Conservation (phyloP, 2,329 filamentous ascomycete genomes). For the Endoconidiophora polonica region DNA sequence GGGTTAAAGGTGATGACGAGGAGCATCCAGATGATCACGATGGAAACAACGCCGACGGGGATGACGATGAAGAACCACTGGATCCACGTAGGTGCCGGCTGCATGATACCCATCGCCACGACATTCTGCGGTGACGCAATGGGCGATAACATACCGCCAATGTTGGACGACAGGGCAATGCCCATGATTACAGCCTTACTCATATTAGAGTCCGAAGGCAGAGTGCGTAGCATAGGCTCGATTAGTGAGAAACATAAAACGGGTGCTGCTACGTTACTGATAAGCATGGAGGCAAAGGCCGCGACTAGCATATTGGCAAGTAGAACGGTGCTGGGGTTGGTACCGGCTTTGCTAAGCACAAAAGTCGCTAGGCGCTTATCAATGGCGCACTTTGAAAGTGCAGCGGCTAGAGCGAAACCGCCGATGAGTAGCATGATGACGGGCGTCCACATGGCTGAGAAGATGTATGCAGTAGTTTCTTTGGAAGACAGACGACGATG, state of each 20-base stretch:
- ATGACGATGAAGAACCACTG: conserved; percentile 95
- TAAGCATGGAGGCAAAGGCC: conserved; percentile 96
- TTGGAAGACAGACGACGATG: conserved; percentile 60
- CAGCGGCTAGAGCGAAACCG: conserved; percentile 89
- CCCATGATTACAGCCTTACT: conserved; percentile 89
- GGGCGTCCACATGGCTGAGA: conserved; percentile 95
- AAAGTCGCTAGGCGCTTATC: conserved; percentile 95
- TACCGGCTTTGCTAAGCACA: conserved; percentile 89
- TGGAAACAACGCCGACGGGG: conserved; percentile 78
- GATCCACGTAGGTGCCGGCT: conserved; percentile 77
- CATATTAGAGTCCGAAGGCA: conserved; percentile 80
- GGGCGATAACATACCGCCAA: conserved; percentile 88
- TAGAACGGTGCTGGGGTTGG: conserved; percentile 71
- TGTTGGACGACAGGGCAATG: conserved; percentile 86
- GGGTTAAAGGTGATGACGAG: conserved; percentile 76
- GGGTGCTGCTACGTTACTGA: conserved; percentile 93
- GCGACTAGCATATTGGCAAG: conserved; percentile 98
- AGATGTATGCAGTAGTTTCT: conserved; percentile 67
- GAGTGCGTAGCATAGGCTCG: conserved; percentile 87
- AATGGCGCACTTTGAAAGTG: conserved; percentile 91
- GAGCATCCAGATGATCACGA: conserved; percentile 76
- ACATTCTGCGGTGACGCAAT: conserved; percentile 97
- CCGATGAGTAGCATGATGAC: conserved; percentile 97
- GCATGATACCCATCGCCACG: conserved; percentile 91
- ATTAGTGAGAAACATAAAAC: conserved; percentile 97